Base-by-base conservation (phyloP, 1,139 yeast species). In the Lodderomyces parapsilosis region DNA sequence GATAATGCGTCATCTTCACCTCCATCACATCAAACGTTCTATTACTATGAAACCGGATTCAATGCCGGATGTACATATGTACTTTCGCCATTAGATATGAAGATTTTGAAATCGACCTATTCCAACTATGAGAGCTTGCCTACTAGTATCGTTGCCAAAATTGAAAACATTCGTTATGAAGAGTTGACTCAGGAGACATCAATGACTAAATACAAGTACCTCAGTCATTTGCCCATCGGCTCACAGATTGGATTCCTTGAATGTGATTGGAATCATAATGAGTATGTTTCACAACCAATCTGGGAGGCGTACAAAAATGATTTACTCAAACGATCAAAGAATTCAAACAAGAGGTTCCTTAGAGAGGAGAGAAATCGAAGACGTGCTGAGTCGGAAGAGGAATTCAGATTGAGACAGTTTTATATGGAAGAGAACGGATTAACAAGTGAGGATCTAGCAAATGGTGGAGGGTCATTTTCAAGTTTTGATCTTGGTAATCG, bases 211-310 rank as follows among this genome's bases (percentile, higher is more conserved):
- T 77, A 77, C 59, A 91, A 89, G 58, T 90, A 86, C 58, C 65
- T 93, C 45, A 75, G 86, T 1, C 95, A 91, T 62, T 63, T 90
- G 30, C 98, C 99, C 0, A 59, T 80, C 25, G 97, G 97, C 1
- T 83, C 96, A 0, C 86, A 86, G 36, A 64, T 93, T 38, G 96
- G 93, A 11, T 83, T 89, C 50, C 57, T 94, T 45, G 98, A 93
- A 55, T 78, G 96, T 46, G 83, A 88, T 56, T 93, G 99, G 98
- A 50, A 57, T 27, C 64, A 70, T 28, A 68, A 65, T 63, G 79
- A 50, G 49, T 62, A 47, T 42, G 57, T 73, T 1, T 68, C 76
- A 2, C 62, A 63, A 6, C 83, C 78, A 18, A 76, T 84, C 0
- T 79, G 85, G 68, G 62, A 65, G 1, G 58, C 60, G 25, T 89